Base-by-base conservation (phyloP, 2,329 filamentous ascomycete genomes). In the Ciborinia camelliae region DNA sequence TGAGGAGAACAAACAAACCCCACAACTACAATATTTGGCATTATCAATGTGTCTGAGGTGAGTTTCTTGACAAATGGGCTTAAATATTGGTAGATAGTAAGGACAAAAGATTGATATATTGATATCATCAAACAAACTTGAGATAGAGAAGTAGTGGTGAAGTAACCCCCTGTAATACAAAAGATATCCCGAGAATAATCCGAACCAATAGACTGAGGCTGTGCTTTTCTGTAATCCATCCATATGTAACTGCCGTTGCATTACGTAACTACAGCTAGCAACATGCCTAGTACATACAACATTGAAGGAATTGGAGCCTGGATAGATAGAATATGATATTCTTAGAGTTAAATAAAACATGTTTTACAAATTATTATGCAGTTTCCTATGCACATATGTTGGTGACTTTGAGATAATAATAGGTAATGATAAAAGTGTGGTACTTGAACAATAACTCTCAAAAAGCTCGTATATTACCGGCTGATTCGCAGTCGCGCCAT, bases 11-110 rank as follows among this genome's bases (percentile, higher is more conserved):
- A 23, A 59, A 78, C 76, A 23, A 59, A 78, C 76, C 76, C 76
- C 35, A 77, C 73, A 5, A 78, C 75, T 20, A 78, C 76, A 63
- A 78, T 74, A 47, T 76, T 77, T 55, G 74, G 68, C 73, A 75
- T 75, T n/a, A 32, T 61, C 9, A 32, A n/a, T 48, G 5, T 41
- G 4, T 4, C 8, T 20, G 8, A 18, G 10, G 20, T 4, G 14
- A 4, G 7, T 23, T 2, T 62, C 15, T 62, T 35, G 28, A 26
- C 2, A 35, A 55, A 12, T 9, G n/a, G 2, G 9, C n/a, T 59
- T 20, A 0, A 20, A 20, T 18, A n/a, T 18, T 30, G 23, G 12
- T 15, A 18, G 20, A 14, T n/a, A 5, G 4, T 23, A 18, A 30
- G 12, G 12, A 61, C 9, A n/a, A 30, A 30, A 61, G 59, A 61